Conservation (phyloP, 495 filamentous ascomycete species). For the Hypoxylon crocopeplum region DNA sequence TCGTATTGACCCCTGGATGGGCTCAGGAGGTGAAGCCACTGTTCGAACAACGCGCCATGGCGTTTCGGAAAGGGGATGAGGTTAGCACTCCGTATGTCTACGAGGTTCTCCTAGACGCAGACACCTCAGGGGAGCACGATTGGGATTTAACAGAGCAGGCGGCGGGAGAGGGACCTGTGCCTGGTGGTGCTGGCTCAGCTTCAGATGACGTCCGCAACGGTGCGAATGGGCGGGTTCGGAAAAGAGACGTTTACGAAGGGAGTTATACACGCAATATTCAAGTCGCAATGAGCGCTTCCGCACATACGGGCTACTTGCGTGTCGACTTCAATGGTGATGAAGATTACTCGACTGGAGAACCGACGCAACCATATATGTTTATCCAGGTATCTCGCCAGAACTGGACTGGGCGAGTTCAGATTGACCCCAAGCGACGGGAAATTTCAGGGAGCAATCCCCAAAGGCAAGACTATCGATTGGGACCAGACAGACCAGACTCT, state of each 20-base stretch:
- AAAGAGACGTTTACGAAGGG: conserved; percentile 6
- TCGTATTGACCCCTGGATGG: conserved; percentile 38
- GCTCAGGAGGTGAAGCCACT: conserved; percentile 20
- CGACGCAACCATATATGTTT: conserved; percentile 29
- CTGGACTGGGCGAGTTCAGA: conserved; percentile 42
- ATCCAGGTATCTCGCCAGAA: conserved; percentile 43
- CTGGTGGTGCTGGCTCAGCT: conserved; percentile 37
- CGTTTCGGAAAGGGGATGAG: conserved; percentile 42
- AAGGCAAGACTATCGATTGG: conserved; percentile 41
- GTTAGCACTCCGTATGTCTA: conserved; percentile 41
- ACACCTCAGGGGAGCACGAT: conserved; percentile 35
- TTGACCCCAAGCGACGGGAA: conserved; percentile 35
- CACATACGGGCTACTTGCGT: conserved; percentile 37
- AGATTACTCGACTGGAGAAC: not conserved
- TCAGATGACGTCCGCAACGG: conserved; percentile 33
- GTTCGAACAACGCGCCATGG: conserved; percentile 41
- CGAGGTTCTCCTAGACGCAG: conserved; percentile 38
- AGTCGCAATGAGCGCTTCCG: conserved; percentile 39
- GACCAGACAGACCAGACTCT: conserved; percentile 36
- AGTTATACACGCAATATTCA: conserved; percentile 25
- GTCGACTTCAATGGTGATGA: conserved; percentile 27
- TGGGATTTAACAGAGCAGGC: conserved; percentile 39
- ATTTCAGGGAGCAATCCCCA: conserved; percentile 42
- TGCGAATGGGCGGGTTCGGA: conserved; percentile 30
- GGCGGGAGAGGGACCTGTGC: conserved; percentile 31